Conservation (phyloP, 2,329 filamentous ascomycete species). For the Cadophora luteo-olivacea region DNA sequence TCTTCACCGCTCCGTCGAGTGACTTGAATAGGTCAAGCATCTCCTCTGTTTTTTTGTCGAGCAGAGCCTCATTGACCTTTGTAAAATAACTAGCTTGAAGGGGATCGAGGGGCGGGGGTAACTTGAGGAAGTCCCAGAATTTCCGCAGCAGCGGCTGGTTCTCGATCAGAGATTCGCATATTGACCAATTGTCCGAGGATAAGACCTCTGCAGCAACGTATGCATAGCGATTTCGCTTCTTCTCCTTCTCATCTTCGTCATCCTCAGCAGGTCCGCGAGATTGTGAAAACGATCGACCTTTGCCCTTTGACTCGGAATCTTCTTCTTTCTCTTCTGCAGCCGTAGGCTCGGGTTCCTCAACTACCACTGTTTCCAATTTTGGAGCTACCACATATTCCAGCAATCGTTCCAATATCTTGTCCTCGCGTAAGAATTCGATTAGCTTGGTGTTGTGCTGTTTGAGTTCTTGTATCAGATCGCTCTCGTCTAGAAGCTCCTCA, state of each 20-base stretch:
- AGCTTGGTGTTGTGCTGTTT: constrained; percentile 98
- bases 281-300: constrained; percentile 57
- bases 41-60: constrained; percentile 97
- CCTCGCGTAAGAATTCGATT: constrained; percentile 92
- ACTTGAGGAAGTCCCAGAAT: constrained; percentile 91
- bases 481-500: constrained; percentile 95
- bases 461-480: constrained; percentile 94
- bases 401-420: constrained; percentile 81
- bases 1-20: constrained; percentile 79
- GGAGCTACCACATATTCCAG: constrained; percentile 92
- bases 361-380: constrained; percentile 63
- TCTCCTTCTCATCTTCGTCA: constrained; percentile 80
- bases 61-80: constrained; percentile 96
- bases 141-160: constrained; percentile 78
- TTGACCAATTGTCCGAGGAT: constrained; percentile 96
- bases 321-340: constrained; percentile 57
- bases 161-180: constrained; percentile 90
- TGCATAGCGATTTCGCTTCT: constrained; percentile 90
- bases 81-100: constrained; percentile 98
- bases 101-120: constrained; percentile 85
- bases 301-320: constrained; percentile 55
- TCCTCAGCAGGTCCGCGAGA: constrained; percentile 54
- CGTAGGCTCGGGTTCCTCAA: constrained; percentile 46
- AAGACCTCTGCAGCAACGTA: constrained; percentile 93
- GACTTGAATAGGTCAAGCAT: constrained; percentile 92